Conservation (phyloP, 176 grass and related monocot species). For the Bolboschoenus planiculmis region DNA sequence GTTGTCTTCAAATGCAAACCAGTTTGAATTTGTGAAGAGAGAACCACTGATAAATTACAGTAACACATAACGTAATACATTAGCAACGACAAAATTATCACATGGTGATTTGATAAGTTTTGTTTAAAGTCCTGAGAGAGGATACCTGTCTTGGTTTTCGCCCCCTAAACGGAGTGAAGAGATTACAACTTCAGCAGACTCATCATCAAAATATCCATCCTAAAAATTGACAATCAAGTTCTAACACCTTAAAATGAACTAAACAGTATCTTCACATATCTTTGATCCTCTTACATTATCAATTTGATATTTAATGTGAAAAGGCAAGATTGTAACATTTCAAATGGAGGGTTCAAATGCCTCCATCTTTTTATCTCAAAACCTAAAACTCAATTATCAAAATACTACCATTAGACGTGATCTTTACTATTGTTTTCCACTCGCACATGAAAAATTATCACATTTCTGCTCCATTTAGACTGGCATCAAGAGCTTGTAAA, state of each 20-base stretch:
- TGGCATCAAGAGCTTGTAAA: neutral
- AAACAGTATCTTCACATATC: neutral
- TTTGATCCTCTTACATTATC: slow-evolving; percentile 1
- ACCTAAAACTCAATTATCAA: neutral
- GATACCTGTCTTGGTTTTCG: slow-evolving; percentile 60
- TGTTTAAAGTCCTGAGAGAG: slow-evolving; percentile 16
- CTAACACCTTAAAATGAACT: neutral
- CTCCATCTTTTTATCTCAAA: neutral
- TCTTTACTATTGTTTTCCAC: neutral
- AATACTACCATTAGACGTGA: neutral
- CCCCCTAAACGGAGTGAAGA: slow-evolving; percentile 75
- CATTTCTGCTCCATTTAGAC: neutral
- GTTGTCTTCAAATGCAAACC: slow-evolving; percentile 86
- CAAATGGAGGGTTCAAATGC: neutral
- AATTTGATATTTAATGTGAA: neutral
- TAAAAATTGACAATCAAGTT: slow-evolving; percentile 26
- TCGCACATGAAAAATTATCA: neutral
- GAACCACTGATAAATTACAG: slow-evolving; percentile 58
- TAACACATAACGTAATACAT: neutral
- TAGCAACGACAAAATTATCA: slow-evolving; percentile 2
- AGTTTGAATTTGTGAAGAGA: slow-evolving; percentile 88
- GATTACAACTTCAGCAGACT: slow-evolving; percentile 89
- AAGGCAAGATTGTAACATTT: neutral
- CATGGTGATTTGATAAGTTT: neutral
- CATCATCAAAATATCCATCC: slow-evolving; percentile 99